These are phyloP conservation scores for Paramecium sonneborni DNA, from an alignment of 73 alveolate genomes.

Conservation along the genomic window DNA sequence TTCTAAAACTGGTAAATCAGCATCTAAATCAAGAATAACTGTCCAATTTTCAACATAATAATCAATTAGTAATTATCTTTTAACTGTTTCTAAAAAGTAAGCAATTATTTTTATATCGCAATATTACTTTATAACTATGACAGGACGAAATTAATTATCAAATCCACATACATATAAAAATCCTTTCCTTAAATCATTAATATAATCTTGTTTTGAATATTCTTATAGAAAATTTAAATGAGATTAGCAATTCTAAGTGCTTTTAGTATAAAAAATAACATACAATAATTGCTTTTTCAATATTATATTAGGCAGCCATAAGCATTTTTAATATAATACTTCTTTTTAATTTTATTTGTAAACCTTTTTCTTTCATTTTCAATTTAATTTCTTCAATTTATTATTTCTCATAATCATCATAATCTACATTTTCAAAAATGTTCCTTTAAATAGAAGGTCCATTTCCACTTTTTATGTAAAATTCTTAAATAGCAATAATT, in stretches of 20 bases:
- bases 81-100: slow-evolving; percentile 48
- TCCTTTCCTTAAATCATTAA: slow-evolving; percentile 8
- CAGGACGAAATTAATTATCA: slow-evolving; percentile 42
- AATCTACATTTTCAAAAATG: slow-evolving; percentile 54
- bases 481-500: background rate
- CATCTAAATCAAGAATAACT: slow-evolving; percentile 28
- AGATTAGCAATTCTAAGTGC: background rate
- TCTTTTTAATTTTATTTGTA: background rate
- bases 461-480: slow-evolving; percentile 30
- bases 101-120: slow-evolving; percentile 7
- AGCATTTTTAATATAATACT: background rate
- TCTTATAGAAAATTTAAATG: background rate
- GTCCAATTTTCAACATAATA: slow-evolving; percentile 62
- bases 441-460: slow-evolving; percentile 39
- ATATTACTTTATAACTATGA: background rate
- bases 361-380: background rate
- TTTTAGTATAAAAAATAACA: background rate
- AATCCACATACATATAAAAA: slow-evolving; percentile 31
- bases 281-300: slow-evolving; percentile 40
- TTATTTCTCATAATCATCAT: slow-evolving; percentile 50
- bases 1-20: background rate
- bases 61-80: slow-evolving; percentile 20
- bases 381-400: background rate
- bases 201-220: background rate
- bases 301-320: slow-evolving; percentile 42